These are phyloP conservation scores for Rhododendron mucronatum DNA, from an alignment of 148 eudicot genomes.

Conservation along the genomic window DNA sequence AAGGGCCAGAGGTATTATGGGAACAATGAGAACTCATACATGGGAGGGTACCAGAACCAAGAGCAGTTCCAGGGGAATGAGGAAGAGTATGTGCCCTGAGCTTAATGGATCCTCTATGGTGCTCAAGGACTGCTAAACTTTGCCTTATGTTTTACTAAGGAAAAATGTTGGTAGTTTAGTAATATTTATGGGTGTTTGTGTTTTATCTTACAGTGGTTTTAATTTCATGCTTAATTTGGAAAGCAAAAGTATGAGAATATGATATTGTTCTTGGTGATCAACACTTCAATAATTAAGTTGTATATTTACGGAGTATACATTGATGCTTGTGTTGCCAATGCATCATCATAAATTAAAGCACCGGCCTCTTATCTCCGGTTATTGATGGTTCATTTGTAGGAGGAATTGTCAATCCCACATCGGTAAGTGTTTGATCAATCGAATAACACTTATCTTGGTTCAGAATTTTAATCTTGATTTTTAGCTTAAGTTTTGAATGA, in stretches of 20 bases:
- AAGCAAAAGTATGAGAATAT: constrained; percentile 8
- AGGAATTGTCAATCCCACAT: not conserved
- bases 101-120: not conserved
- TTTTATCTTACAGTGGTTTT: not conserved
- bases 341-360: not conserved
- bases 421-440: not conserved
- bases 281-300: constrained; percentile 3
- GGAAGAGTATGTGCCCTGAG: constrained; percentile 33
- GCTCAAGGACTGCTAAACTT: not conserved
- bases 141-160: not conserved
- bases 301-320: not conserved
- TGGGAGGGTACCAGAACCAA: constrained; percentile 39
- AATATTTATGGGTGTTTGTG: constrained; percentile 11
- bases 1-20: constrained; percentile 35
- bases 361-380: not conserved
- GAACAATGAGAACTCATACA: constrained; percentile 23
- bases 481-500: not conserved
- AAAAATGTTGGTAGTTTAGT: not conserved
- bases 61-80: constrained; percentile 34
- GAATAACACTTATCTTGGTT: not conserved
- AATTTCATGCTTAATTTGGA: not conserved
- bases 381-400: not conserved
- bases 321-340: not conserved
- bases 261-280: constrained; percentile 8
- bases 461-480: not conserved